Base-by-base conservation (phyloP, 192 early-diverging fungal genomes). In the Mortierella hygrophila region DNA sequence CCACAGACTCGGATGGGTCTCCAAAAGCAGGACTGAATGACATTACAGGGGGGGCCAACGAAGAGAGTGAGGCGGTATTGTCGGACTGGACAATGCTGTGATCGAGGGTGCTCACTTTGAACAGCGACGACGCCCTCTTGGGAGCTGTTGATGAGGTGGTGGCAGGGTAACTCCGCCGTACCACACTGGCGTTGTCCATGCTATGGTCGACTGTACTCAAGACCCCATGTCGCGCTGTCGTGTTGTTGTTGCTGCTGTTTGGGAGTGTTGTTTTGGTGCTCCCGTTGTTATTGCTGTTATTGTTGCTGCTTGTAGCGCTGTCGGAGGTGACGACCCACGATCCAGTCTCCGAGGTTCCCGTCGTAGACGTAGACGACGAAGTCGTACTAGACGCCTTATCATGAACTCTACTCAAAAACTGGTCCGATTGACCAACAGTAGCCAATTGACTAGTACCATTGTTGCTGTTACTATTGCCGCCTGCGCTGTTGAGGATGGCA, bases 101-200 rank as follows among this genome's bases (percentile, higher is more conserved):
- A 32, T 86, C 84, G n/a, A 81, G 65, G 6, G 76, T 81, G 65
- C 84, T 86, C 13, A 86, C 79, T 81, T 75, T 86, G 65, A 86
- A 86, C 11, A 86, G 60, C 26, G 84, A 86, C 0, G 84, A 86
- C 0, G 79, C 79, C 21, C 84, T 76, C 29, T 81, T 85, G n/a
- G 83, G 78, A 38, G 78, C 75, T 21, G 46, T 80, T 8, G 74
- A 10, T 6, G 49, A 52, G 49, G 49, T 6, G 13, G 77, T 37
- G 20, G 55, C 32, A 0, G 74, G 18, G 20, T 74, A 68, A 7
- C 42, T 63, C 68, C 70, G 68, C 23, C 74, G 52, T 5, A 65
- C 76, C 15, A 77, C 70, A 20, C 49, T 73, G 41, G 60, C 38
- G 15, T 70, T 37, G 13, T 85, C 83, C 9, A 77, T 79, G 16